Conservation (phyloP, 2,329 filamentous ascomycete genomes). For the Xenosphaeropsis pyriputrescens region DNA sequence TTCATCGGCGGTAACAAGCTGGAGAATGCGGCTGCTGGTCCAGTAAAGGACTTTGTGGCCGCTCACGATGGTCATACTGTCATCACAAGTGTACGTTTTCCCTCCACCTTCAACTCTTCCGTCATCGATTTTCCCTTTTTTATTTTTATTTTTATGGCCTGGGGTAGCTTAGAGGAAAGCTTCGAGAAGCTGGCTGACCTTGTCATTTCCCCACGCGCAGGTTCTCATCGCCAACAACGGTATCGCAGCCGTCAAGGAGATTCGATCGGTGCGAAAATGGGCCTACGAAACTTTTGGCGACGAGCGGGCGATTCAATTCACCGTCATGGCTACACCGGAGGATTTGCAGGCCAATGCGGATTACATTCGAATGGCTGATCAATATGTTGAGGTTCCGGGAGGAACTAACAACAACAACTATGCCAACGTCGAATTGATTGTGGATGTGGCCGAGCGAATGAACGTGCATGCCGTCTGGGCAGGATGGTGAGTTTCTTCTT, state of each 20-base stretch:
- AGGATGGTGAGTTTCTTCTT: conserved; percentile 58
- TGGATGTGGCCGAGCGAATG: conserved; percentile 97
- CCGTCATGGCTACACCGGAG: conserved; percentile 98
- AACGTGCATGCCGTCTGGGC: conserved; percentile 97
- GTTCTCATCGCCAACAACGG: conserved; percentile 99
- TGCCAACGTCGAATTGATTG: conserved; percentile 97
- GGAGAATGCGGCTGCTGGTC: conserved; percentile 65
- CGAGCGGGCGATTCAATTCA: conserved; percentile 96
- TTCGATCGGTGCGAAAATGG: conserved; percentile 98
- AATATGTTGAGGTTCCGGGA: conserved; percentile 97
- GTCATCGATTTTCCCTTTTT: no score
- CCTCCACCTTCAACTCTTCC: no score
- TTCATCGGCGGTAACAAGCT: conserved; percentile 94
- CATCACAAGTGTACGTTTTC: conserved; percentile 74
- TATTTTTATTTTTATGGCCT: neutral
- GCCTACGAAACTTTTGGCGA: conserved; percentile 99
- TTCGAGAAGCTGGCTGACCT: neutral
- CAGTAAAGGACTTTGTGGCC: conserved; percentile 92
- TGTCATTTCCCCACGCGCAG: conserved; percentile 29
- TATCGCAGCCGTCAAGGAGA: conserved; percentile 98
- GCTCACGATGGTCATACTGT: conserved; percentile 88
- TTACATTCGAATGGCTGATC: conserved; percentile 98
- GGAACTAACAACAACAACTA: conserved; percentile 99
- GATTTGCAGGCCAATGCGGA: conserved; percentile 96
- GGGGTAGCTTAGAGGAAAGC: neutral